Percentiles rank a stretch among this genome's conserved stretches.
Evolutionary conservation across 345 rosid genomes (phyloP).

Genomic region (Bruguiera gymnorhiza): DNA sequence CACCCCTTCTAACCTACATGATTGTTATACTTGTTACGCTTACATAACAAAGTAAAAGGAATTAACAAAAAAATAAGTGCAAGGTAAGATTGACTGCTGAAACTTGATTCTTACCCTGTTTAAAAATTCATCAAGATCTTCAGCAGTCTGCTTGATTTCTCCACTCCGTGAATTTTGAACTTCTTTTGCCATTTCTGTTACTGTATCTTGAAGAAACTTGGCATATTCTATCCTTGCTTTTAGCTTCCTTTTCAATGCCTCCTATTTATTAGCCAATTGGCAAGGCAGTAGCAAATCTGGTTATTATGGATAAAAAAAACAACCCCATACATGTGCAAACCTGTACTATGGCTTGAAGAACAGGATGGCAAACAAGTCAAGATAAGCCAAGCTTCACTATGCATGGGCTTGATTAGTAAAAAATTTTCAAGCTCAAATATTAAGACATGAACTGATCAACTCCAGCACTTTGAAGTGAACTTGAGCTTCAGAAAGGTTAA

Average conservation of each 20-base stretch:
- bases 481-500: background rate
- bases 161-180: slow-evolving; percentile 77
- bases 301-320: background rate
- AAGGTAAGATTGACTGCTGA: background rate
- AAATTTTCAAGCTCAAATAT: background rate
- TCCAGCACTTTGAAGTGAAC: background rate
- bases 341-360: background rate
- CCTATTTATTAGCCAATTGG: slow-evolving; percentile 47
- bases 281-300: slow-evolving; percentile 3
- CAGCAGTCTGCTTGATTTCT: slow-evolving; percentile 67
- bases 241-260: slow-evolving; percentile 73
- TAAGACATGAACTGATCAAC: background rate
- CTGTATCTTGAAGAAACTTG: slow-evolving; percentile 60
- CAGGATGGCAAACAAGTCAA: background rate
- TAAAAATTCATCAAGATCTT: slow-evolving; percentile 25
- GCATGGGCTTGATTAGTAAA: background rate
- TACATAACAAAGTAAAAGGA: background rate
- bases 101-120: slow-evolving; percentile 2
- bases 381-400: background rate
- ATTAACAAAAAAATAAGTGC: background rate
- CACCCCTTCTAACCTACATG: slow-evolving; percentile 80
- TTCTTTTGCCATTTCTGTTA: slow-evolving; percentile 90
- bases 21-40: background rate
- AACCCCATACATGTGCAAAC: background rate
- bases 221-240: slow-evolving; percentile 95